Base-by-base conservation (phyloP, 2,329 filamentous ascomycete species). In the Berkeleyomyces rouxiae region DNA sequence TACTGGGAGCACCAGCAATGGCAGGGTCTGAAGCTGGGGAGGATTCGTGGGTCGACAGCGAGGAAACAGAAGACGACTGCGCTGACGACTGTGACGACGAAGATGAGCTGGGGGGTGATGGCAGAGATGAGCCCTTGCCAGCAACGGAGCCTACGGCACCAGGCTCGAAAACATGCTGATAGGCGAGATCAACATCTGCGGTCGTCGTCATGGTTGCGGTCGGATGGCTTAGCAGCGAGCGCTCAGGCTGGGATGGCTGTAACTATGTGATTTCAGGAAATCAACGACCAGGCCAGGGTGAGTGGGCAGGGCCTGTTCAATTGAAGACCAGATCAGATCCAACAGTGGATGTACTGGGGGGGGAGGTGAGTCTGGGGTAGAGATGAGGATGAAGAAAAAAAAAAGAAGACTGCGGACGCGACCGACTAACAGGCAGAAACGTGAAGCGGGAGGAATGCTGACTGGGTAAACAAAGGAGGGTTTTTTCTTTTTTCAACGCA, bases 91-190 rank as follows among this genome's bases (percentile, higher is more conserved):
- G 44, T 23, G 63, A 60, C 40, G 59, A 39, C 37, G 59, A 39
- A n/a, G 49, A 37, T 36, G 59, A 61, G 51, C 51, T 55, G 51
- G 51, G 51, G 13, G 51, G 51, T 43, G 40, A 6, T 37, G 42
- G 55, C 11, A 23, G 55, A 11, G 36, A 37, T 23, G 40, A 23
- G 23, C 2, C 23, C 23, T 23, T 23, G 23, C 23, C 23, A 23
- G 23, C 23, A 23, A 23, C 23, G 23, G 55, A 37, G n/a, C 37
- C 16, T 7, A 16, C 40, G 40, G 42, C 51, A 39, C 37, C 23
- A 2, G 59, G n/a, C 51, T 37, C 62, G 57, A 64, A 64, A 43
- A 61, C 58, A 51, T 64, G 58, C 53, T 64, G 62, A 60, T 64
- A 64, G 31, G 62, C 51, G 37, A 53, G 62, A 64, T 64, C 62